Evolutionary conservation across 805 yeast genomes (phyloP), one percentile per base, ranked within the genome.

Genomic region (Schwanniomyces pseudopolymorphus): DNA sequence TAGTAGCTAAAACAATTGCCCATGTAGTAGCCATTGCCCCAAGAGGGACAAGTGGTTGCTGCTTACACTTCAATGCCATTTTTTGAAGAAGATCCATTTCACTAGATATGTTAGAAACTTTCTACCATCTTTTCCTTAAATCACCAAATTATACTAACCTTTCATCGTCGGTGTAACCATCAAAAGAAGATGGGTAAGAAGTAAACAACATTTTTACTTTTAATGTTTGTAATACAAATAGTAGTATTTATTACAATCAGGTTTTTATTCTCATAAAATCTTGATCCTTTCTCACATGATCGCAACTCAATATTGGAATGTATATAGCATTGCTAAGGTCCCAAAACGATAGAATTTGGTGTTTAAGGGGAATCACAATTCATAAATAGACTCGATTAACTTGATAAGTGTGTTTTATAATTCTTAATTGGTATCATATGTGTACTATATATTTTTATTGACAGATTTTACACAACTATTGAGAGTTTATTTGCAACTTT

Each of bases 21-120:
- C 84, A 87, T 7, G 87, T 79, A 2, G 97, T 91, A 40, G 85
- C 80, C 3, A 86, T 59, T 13, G 87, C 75, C 1, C 97, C 97
- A 5, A 89, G 46, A 1, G 97, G 97, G 1, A 91, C 97, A 9
- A 87, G 69, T 1, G 97, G 97, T 61, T 91, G 96, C 64, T 89
- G 86, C 60, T 84, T 87, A 50, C 87, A 82, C 55, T 86, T 80
- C 61, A 66, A 75, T 24, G 75, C 59, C 56, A 86, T 74, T 59
- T 80, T 83, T 42, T 84, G 81, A 39, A 83, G 54, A 47, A 84
- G 75, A 43, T 64, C 62, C 59, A 63, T 61, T 48, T 65, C 75
- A 43, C 72, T 67, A 53, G 37, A 35, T n/a, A 39, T 46, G 60
- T 59, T 53, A 56, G 45, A 44, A 14, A n/a, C 4, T 26, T 26